A percentile compares a stretch with the other conserved stretches of the same genome.
phyloP scores from a whole-genome alignment of 352 stramenopile genomes.

The Pythium insidiosum region DNA sequence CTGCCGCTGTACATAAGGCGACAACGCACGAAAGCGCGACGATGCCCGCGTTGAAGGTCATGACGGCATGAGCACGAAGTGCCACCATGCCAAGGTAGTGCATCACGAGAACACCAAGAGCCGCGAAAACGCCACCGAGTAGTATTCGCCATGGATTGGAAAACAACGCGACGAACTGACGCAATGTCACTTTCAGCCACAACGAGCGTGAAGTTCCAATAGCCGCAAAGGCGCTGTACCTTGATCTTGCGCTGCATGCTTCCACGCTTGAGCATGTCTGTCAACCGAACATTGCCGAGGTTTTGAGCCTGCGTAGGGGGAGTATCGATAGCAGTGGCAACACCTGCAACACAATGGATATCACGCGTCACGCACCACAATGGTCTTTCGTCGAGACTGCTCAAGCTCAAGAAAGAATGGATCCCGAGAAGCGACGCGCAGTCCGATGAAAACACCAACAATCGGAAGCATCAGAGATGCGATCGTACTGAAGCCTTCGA shows the following conservation, averaged over 20 bases:
- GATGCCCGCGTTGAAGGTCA: constrained; percentile 28
- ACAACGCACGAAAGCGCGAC: constrained; percentile 45
- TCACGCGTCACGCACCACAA: constrained; percentile 18
- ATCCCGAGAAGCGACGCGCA: constrained; percentile 49
- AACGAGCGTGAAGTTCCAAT: too few relatives aligned
- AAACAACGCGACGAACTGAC: constrained; percentile 25
- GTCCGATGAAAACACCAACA: constrained; percentile 42
- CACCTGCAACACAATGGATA: background rate
- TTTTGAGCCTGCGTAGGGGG: too few relatives aligned
- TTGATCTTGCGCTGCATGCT: too few relatives aligned
- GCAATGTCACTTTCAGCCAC: too few relatives aligned
- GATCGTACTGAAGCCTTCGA: constrained; percentile 43
- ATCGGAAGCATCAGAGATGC: constrained; percentile 49
- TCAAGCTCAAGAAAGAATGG: constrained; percentile 66
- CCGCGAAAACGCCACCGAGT: constrained; percentile 40
- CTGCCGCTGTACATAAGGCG: constrained; percentile 48
- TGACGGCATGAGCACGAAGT: constrained; percentile 34
- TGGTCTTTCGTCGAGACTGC: constrained; percentile 35
- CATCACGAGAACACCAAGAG: constrained; percentile 58
- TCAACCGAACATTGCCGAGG: background rate
- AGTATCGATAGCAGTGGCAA: too few relatives aligned
- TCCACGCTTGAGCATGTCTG: too few relatives aligned
- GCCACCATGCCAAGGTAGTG: constrained; percentile 68
- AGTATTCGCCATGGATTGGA: constrained; percentile 44
- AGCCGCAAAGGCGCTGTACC: too few relatives aligned